Evolutionary conservation across 371 early-diverging fungal genomes (phyloP).

Genomic region (Mortierella sp.): DNA sequence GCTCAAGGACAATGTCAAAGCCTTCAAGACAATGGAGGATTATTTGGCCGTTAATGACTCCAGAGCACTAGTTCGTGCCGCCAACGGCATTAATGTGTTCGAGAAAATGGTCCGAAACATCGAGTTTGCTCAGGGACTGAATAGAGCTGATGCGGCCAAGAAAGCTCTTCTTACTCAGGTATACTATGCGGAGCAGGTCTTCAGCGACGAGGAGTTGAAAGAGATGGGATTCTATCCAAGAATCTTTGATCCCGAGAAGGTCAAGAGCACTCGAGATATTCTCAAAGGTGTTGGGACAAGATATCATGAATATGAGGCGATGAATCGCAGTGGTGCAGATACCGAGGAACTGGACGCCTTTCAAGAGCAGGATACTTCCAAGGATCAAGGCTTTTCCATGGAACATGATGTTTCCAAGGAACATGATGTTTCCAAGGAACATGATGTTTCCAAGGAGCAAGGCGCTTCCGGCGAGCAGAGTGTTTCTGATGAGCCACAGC

Average conservation of each 20-base stretch:
- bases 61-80: slow-evolving; percentile 11
- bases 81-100: slow-evolving; percentile 19
- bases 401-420: not conserved
- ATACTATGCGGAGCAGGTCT: slow-evolving; percentile 20
- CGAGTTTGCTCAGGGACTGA: not conserved
- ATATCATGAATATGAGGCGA: not conserved
- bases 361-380: too few relatives aligned
- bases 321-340: too few relatives aligned
- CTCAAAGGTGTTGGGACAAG: slow-evolving; percentile 7
- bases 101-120: slow-evolving; percentile 8
- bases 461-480: too few relatives aligned
- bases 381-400: too few relatives aligned
- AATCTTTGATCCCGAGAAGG: slow-evolving; percentile 26
- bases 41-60: slow-evolving; percentile 14
- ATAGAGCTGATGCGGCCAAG: slow-evolving; percentile 20
- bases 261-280: slow-evolving; percentile 11
- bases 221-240: slow-evolving; percentile 32
- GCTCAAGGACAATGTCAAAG: slow-evolving; percentile 15
- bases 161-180: slow-evolving; percentile 26
- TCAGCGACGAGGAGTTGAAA: slow-evolving; percentile 29
- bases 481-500: too few relatives aligned
- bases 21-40: slow-evolving; percentile 23
- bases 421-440: too few relatives aligned
- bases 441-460: too few relatives aligned
- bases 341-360: too few relatives aligned